phyloP scores from a whole-genome alignment of 352 stramenopile species.

The Globisporangium radiosum region DNA sequence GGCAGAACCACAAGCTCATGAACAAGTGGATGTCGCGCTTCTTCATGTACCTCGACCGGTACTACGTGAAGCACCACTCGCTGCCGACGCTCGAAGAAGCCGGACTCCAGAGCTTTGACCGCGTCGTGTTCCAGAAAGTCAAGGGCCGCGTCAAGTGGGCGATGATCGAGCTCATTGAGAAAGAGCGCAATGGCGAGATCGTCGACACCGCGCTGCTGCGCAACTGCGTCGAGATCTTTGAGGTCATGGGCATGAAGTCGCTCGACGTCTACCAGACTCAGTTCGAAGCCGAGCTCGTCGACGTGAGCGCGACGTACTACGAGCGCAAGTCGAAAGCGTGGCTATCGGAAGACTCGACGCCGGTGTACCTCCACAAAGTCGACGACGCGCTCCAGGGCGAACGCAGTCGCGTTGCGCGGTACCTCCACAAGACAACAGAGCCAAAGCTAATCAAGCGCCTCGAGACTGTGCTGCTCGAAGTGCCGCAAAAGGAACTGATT shows the following conservation, averaged over 20 bases:
- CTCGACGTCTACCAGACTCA: constrained; percentile 96
- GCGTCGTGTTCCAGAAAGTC: constrained; percentile 80
- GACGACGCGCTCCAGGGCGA: constrained; percentile 78
- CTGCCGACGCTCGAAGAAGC: constrained; percentile 94
- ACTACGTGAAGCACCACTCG: constrained; percentile 97
- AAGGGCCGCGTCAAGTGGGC: constrained; percentile 76
- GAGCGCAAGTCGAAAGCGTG: constrained; percentile 95
- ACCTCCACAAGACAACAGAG: constrained; percentile 96
- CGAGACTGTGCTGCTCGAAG: constrained; percentile 93
- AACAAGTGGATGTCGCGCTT: constrained; percentile 99
- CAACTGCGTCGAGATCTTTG: constrained; percentile 97
- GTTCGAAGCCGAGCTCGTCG: constrained; percentile 93
- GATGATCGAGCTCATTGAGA: constrained; percentile 96
- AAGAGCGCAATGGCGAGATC: constrained; percentile 96
- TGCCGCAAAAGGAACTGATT: constrained; percentile 94
- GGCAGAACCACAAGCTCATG: constrained; percentile 99
- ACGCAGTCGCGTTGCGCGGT: constrained; percentile 89
- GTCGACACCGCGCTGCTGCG: constrained; percentile 97
- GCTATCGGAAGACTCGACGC: constrained; percentile 96
- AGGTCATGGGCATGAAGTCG: constrained; percentile 96
- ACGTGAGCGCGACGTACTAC: constrained; percentile 93
- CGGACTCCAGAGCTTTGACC: constrained; percentile 77
- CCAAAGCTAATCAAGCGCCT: constrained; percentile 92
- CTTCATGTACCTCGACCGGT: constrained; percentile 99
- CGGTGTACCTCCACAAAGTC: constrained; percentile 97